phyloP scores from a whole-genome alignment of 1,284 basidiomycete genomes.

The Anthracocystis panici-leucophaei region DNA sequence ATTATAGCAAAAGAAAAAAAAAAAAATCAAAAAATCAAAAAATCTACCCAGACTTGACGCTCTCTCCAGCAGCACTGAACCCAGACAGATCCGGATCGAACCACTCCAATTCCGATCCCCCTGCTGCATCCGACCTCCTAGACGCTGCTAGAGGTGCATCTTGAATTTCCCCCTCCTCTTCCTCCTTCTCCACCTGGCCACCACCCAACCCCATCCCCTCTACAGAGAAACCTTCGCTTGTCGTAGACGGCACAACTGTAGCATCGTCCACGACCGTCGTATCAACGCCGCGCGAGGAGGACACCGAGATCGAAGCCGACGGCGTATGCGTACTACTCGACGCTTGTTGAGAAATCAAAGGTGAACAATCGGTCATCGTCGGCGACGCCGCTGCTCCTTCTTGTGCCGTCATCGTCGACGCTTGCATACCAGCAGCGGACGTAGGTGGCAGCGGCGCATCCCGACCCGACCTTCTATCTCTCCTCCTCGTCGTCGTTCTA shows the following conservation, averaged over 20 bases:
- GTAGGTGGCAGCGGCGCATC: conserved; percentile 16
- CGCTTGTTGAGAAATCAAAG: conserved; percentile 20
- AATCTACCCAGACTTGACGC: conserved; percentile 18
- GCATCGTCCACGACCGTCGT: conserved; percentile 20
- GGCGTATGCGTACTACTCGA: conserved; percentile 22
- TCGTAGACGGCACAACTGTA: conserved; percentile 12
- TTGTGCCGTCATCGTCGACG: not conserved
- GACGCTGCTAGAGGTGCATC: conserved; percentile 8
- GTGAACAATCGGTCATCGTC: conserved; percentile 14
- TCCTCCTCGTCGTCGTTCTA: conserved; percentile 29
- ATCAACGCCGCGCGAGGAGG: conserved; percentile 16
- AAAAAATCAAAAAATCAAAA: too few species aligned
- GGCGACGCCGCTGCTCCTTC: conserved; percentile 10
- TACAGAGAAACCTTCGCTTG: not conserved
- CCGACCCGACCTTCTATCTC: conserved; percentile 37
- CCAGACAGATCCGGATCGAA: conserved; percentile 56
- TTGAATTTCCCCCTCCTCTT: not conserved
- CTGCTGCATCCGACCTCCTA: not conserved
- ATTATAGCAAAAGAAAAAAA: too few species aligned
- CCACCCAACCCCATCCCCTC: not conserved
- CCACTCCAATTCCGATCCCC: conserved; percentile 48
- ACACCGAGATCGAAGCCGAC: conserved; percentile 21
- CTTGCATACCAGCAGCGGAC: not conserved
- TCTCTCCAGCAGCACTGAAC: conserved; percentile 39
- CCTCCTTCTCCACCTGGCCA: not conserved